Percentiles rank a stretch among this genome's conserved stretches.
Conservation (phyloP, 2,329 filamentous ascomycete genomes). For the Monosporascus cannonballus region DNA sequence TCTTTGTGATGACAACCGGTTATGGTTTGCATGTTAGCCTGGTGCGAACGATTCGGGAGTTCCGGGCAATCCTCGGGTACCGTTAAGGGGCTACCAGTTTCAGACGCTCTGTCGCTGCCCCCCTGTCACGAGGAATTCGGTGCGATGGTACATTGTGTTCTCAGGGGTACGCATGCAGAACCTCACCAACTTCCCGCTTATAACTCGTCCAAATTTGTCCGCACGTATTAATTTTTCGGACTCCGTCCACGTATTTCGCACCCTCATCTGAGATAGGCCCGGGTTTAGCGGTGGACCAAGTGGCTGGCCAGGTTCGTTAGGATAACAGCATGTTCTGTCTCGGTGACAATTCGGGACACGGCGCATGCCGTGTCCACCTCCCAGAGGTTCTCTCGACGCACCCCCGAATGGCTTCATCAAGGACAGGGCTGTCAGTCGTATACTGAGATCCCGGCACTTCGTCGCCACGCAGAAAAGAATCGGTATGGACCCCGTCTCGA, state of each 20-base stretch:
- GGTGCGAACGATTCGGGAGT: no score
- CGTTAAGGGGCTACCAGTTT: no score
- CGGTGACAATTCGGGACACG: slow-evolving; percentile 26
- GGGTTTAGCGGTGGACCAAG: slow-evolving; percentile 12
- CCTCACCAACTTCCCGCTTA: slow-evolving; percentile 11
- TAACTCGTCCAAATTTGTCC: slow-evolving; percentile 8
- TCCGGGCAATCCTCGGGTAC: no score
- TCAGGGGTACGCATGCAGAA: slow-evolving; percentile 16
- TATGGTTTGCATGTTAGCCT: no score
- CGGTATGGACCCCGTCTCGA: slow-evolving; percentile 34
- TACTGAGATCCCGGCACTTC: slow-evolving; percentile 31
- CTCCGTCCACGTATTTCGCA: slow-evolving; percentile 17
- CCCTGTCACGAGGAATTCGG: no score
- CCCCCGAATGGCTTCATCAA: slow-evolving; percentile 25
- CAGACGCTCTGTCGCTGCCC: no score
- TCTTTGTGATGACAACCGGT: no score
- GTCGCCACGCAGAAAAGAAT: slow-evolving; percentile 30
- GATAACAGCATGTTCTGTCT: slow-evolving; percentile 32
- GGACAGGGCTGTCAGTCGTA: slow-evolving; percentile 27
- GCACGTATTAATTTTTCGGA: slow-evolving; percentile 4
- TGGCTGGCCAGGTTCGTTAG: slow-evolving; percentile 14
- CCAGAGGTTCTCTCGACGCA: slow-evolving; percentile 31
- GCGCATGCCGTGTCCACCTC: slow-evolving; percentile 26
- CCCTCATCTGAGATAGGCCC: slow-evolving; percentile 17
- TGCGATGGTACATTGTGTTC: no score